These are phyloP conservation scores for Blastomyces percursus DNA, from an alignment of 2,329 filamentous ascomycete genomes.

Conservation along the genomic window DNA sequence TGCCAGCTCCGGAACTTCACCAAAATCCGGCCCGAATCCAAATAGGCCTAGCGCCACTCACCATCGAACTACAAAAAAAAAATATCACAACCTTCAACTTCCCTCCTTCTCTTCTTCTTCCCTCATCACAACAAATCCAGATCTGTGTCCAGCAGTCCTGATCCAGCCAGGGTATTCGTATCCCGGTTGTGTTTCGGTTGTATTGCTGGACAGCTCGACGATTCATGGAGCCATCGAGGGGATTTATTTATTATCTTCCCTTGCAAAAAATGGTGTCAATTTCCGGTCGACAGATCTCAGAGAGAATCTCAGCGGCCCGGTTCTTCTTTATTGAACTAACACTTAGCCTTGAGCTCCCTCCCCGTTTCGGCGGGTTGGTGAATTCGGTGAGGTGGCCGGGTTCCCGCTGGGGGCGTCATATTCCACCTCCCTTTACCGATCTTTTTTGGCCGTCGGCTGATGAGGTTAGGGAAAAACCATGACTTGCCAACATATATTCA, in stretches of 20 bases:
- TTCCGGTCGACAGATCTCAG: slow-evolving; percentile 94
- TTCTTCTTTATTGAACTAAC: slow-evolving; percentile 16
- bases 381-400: slow-evolving; percentile 50
- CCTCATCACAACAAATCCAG: slow-evolving; percentile 43
- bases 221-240: slow-evolving; percentile 61
- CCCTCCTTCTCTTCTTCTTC: slow-evolving; percentile 28
- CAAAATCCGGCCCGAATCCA: slow-evolving; percentile 5
- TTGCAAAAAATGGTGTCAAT: slow-evolving; percentile 60
- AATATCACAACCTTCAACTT: slow-evolving; percentile 24
- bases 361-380: slow-evolving; percentile 36
- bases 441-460: slow-evolving; percentile 60
- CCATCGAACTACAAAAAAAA: slow-evolving; percentile 17
- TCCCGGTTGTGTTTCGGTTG: slow-evolving; percentile 54
- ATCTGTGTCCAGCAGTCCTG: slow-evolving; percentile 83
- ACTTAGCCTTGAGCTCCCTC: slow-evolving; percentile 54
- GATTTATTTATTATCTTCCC: slow-evolving; percentile 19
- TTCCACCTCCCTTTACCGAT: slow-evolving; percentile 80
- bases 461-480: slow-evolving; percentile 92
- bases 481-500: slow-evolving; percentile 52
- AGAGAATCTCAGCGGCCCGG: slow-evolving; percentile 51
- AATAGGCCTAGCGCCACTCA: slow-evolving; percentile 4
- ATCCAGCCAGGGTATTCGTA: slow-evolving; percentile 24
- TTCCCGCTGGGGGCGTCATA: slow-evolving; percentile 57
- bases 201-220: slow-evolving; percentile 78
- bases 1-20: neutral